A percentile compares a stretch with the other conserved stretches of the same genome.
phyloP scores from a whole-genome alignment of 1,284 basidiomycete genomes.

The Papiliotrema terrestris region DNA sequence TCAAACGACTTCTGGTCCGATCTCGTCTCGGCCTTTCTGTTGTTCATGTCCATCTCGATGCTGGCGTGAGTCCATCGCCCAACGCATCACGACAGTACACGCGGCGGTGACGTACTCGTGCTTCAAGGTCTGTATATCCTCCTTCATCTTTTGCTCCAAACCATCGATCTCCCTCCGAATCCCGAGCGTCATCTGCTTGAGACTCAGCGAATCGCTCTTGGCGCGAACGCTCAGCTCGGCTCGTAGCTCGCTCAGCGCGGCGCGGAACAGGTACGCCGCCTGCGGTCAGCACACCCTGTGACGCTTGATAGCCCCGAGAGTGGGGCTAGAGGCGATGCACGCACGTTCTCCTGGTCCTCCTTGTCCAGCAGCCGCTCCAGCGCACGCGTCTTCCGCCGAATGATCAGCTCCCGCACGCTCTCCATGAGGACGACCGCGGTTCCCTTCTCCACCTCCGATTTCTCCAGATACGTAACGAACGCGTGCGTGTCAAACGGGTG shows the following conservation, averaged over 20 bases:
- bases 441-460: conserved; percentile 21
- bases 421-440: conserved; percentile 79
- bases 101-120: conserved; percentile 66
- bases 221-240: conserved; percentile 81
- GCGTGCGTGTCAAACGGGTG: conserved; percentile 50
- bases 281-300: conserved; percentile 41
- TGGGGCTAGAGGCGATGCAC: conserved; percentile 49
- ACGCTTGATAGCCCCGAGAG: too few species aligned
- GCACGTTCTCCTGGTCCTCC: conserved; percentile 87
- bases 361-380: conserved; percentile 68
- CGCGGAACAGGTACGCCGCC: conserved; percentile 95
- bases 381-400: conserved; percentile 71
- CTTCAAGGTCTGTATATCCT: conserved; percentile 81
- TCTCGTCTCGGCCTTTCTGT: conserved; percentile 87
- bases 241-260: conserved; percentile 85
- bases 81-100: background rate
- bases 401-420: conserved; percentile 73
- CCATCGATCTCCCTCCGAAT: conserved; percentile 85
- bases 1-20: conserved; percentile 82
- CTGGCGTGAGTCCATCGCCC: conserved; percentile 31
- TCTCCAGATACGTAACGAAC: conserved; percentile 44
- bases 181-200: conserved; percentile 52
- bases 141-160: conserved; percentile 87
- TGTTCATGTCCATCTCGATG: conserved; percentile 94
- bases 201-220: conserved; percentile 61